Evolutionary conservation across 768 basidiomycete species (phyloP), one percentile per base, ranked within the genome.

Genomic region (Phylloporus sp.): DNA sequence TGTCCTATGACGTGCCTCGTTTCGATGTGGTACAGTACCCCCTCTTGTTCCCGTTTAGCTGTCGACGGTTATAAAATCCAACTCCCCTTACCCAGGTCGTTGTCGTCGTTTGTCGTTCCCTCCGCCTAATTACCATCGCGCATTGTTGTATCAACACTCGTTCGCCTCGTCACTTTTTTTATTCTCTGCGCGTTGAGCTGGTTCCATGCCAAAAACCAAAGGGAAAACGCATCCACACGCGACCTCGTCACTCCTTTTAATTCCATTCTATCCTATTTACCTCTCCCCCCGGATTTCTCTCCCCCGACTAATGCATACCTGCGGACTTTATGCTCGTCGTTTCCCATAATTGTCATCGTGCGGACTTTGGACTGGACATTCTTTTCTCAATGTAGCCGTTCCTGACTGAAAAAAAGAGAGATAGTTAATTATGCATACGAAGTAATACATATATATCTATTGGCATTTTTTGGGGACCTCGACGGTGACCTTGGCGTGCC

Each of bases 121-220:
- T 22, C 38, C 5, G 38, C 38, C 49, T 61, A 53, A 55, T 42
- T 43, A 38, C 29, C 5, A 11, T 37, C 26, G 50, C 57, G 50
- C 48, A 49, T 54, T 43, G 42, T 38, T 62, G 58, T 67, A 65
- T 46, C 46, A 57, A 45, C 52, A 50, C 52, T 56, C 61, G 5
- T 53, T 67, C 60, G 51, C 42, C n/a, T n/a, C n/a, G 50, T 35
- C n/a, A 26, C 18, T 37, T n/a, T 13, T 31, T 17, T 31, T 13
- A 38, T 36, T 50, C 10, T 21, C 32, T 21, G 22, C 43, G 44
- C 51, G 43, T 51, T n/a, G 40, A 49, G 43, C 52, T 42, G 31
- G 47, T 43, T 28, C 45, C 39, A 50, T 42, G 38, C 35, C 51
- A 60, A 52, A 53, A 36, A n/a, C n/a, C n/a, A n/a, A n/a, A n/a